Base-by-base conservation (phyloP, 1,284 basidiomycete genomes). In the Leccinum angustisporum region DNA sequence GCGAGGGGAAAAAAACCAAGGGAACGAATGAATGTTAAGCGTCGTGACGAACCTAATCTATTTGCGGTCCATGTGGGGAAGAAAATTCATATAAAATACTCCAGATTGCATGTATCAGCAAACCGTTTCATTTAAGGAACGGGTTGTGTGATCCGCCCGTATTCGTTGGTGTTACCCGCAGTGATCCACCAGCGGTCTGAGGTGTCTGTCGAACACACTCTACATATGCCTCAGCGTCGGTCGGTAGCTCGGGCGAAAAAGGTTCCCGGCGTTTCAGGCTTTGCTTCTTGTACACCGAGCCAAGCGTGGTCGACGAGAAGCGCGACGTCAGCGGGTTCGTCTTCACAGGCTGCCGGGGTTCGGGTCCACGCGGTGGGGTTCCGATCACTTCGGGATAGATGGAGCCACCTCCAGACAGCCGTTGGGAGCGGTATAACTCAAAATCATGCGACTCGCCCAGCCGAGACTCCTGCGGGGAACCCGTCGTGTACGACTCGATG, bases 311-410 rank as follows among this genome's bases (percentile, higher is more conserved):
- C n/a, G 70, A 68, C 31, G 82, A 84, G 71, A 81, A 82, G 56
- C 80, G 76, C 65, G 77, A 81, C 4, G 73, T 70, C 60, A 80
- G 67, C 54, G 75, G 70, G 62, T 81, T 79, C 64, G 80, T 79
- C 70, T 78, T 81, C 63, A 90, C 79, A 33, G 89, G 88, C 73
- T 87, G 83, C n/a, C 87, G 80, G 21, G 87, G 83, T 67, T 90
- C 86, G 4, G 88, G 85, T 36, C 77, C 80, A 27, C 78, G 77
- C 34, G 83, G 80, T 56, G 84, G 84, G 56, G 79, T 70, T 18
- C 89, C 89, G 4, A 87, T 91, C 57, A 86, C 70, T 69, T 88
- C 83, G 55, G 88, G 86, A 72, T 87, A 92, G 43, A 91, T 67
- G 54, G 88, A 90, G 25, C 80, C 78, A 31, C 80, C 77, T 48